Evolutionary conservation across 768 basidiomycete genomes (phyloP).

Genomic region (Suillus subluteus): DNA sequence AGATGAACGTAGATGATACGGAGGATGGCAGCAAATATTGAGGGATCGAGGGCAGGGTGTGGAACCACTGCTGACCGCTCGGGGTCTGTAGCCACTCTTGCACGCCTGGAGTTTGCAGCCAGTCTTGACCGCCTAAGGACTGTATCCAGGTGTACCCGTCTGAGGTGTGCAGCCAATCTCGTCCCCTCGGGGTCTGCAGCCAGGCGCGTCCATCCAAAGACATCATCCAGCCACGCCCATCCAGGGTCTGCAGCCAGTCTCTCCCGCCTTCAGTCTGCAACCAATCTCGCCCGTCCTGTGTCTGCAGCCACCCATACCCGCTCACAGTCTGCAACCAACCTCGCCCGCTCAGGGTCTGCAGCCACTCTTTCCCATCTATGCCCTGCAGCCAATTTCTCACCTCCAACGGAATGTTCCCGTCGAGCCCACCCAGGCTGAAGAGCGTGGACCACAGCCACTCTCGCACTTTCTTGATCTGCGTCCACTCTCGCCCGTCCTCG

Average conservation of each 20-base stretch:
- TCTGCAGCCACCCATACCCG: background rate
- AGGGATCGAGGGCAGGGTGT: background rate
- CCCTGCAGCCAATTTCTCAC: no score
- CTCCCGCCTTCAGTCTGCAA: background rate
- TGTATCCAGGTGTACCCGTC: background rate
- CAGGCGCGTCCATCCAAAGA: background rate
- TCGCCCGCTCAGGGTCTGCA: background rate
- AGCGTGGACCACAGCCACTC: no score
- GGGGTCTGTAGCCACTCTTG: background rate
- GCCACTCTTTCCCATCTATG: no score
- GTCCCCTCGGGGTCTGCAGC: background rate
- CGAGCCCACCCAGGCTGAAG: no score
- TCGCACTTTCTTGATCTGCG: background rate
- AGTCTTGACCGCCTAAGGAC: background rate
- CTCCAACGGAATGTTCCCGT: no score
- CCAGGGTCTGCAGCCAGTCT: background rate
- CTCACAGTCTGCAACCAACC: no score
- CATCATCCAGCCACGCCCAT: background rate
- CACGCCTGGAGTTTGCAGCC: background rate
- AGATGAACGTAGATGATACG: background rate
- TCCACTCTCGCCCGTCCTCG: background rate
- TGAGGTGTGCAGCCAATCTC: background rate
- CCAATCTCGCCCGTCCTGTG: background rate
- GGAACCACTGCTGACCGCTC: background rate
- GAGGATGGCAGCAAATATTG: background rate